A percentile compares a stretch with the other conserved stretches of the same genome.
Conservation (phyloP, 768 basidiomycete species). For the Gyrodon lividus region DNA sequence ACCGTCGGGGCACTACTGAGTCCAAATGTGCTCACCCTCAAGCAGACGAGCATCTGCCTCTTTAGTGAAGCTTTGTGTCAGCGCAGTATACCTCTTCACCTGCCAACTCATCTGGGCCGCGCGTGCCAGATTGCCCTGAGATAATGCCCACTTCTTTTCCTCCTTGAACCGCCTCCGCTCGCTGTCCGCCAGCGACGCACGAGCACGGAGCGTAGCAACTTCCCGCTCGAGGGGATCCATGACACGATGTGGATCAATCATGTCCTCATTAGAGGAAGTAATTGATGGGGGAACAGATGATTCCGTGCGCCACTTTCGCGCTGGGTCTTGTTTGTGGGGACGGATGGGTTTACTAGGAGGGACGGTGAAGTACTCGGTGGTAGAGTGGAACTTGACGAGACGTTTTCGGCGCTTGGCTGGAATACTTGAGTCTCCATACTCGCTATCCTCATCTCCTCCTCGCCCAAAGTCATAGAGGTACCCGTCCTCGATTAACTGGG, state of each 20-base stretch:
- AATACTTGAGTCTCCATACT: constrained; percentile 11
- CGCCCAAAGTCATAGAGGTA: constrained; percentile 29
- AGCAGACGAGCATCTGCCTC: constrained; percentile 72
- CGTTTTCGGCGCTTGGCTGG: constrained; percentile 37
- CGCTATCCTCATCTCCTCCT: constrained; percentile 22
- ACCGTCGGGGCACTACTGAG: not conserved
- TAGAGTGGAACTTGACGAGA: constrained; percentile 46
- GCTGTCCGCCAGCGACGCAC: constrained; percentile 79
- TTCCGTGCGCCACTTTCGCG: constrained; percentile 34
- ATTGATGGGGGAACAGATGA: constrained; percentile 52
- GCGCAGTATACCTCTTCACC: constrained; percentile 73
- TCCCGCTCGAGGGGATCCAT: constrained; percentile 72
- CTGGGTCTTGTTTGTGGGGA: constrained; percentile 28
- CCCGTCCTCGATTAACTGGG: constrained; percentile 59
- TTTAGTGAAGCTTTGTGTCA: constrained; percentile 77
- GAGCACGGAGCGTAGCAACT: constrained; percentile 69
- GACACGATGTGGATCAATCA: constrained; percentile 54
- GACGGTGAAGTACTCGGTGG: constrained; percentile 33
- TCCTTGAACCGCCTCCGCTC: constrained; percentile 82
- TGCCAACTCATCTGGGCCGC: constrained; percentile 83
- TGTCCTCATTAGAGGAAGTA: constrained; percentile 63
- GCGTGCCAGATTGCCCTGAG: constrained; percentile 71
- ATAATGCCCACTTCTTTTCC: constrained; percentile 83
- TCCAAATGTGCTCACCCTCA: constrained; percentile 46
- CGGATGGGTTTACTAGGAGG: constrained; percentile 22